Evolutionary conservation across 108 stramenopile genomes (phyloP).

Genomic region (Conticribra guillardii): DNA sequence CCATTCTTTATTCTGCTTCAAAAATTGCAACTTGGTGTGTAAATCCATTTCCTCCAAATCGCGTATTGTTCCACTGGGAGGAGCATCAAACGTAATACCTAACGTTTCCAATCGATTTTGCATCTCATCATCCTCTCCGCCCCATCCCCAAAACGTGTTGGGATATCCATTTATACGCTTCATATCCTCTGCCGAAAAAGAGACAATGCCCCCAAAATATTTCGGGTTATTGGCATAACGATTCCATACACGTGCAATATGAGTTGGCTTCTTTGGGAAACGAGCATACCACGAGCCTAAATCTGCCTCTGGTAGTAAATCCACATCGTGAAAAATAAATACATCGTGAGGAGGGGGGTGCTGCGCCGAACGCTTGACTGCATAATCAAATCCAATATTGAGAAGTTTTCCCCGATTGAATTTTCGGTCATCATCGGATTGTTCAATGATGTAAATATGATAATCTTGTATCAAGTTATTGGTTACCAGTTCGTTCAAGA

Average conservation of each 20-base stretch:
- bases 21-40: constrained; percentile 71
- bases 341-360: constrained; percentile 65
- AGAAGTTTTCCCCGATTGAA: constrained; percentile 99
- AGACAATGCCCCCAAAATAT: constrained; percentile 98
- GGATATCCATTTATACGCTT: constrained; percentile 97
- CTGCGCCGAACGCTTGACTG: constrained; percentile 55
- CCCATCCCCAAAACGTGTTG: constrained; percentile 99
- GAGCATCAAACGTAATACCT: constrained; percentile 73
- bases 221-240: constrained; percentile 96
- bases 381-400: constrained; percentile 97
- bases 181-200: constrained; percentile 83
- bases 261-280: constrained; percentile 85
- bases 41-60: constrained; percentile 88
- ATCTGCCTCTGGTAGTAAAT: constrained; percentile 87
- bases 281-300: constrained; percentile 83
- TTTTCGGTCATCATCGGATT: constrained; percentile 93
- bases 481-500: constrained; percentile 56
- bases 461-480: constrained; percentile 62
- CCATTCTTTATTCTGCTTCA: constrained; percentile 85
- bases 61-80: constrained; percentile 47
- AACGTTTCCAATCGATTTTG: constrained; percentile 78
- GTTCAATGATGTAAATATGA: constrained; percentile 97
- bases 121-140: constrained; percentile 99
- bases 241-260: constrained; percentile 97
- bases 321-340: constrained; percentile 99